These are phyloP conservation scores for Pezicula carpinea DNA, from an alignment of 2,329 filamentous ascomycete genomes.

Conservation along the genomic window DNA sequence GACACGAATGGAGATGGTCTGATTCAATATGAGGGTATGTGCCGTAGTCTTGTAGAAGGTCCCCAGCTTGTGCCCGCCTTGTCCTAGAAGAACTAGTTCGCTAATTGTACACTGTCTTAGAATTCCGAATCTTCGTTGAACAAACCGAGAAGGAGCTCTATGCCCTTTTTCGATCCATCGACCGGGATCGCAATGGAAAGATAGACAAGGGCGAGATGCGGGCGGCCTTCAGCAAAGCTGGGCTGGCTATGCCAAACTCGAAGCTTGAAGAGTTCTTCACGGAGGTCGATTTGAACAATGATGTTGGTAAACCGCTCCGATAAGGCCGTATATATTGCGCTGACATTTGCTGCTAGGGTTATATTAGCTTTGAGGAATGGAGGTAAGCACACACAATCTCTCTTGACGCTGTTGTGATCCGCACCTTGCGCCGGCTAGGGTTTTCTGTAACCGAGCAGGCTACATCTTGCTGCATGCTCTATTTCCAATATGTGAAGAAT, in stretches of 20 bases:
- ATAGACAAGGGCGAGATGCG: slow-evolving; percentile 83
- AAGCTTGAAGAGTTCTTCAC: slow-evolving; percentile 82
- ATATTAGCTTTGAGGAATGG: slow-evolving; percentile 92
- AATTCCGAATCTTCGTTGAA: slow-evolving; percentile 86
- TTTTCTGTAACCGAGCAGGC: no score
- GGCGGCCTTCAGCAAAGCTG: slow-evolving; percentile 71
- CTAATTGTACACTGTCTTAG: slow-evolving; percentile 38
- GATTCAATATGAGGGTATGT: slow-evolving; percentile 83
- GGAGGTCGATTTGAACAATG: slow-evolving; percentile 84
- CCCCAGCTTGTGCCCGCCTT: slow-evolving; percentile 2
- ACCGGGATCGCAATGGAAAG: slow-evolving; percentile 78
- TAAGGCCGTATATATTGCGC: neutral
- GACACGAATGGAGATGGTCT: slow-evolving; percentile 84
- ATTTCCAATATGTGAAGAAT: no score
- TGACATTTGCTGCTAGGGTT: slow-evolving; percentile 38
- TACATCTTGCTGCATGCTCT: no score
- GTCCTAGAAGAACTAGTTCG: slow-evolving; percentile 4
- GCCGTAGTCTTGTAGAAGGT: slow-evolving; percentile 7
- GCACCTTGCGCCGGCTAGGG: no score
- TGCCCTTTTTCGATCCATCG: slow-evolving; percentile 79
- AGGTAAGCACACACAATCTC: slow-evolving; percentile 57
- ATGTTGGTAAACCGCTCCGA: slow-evolving; percentile 34
- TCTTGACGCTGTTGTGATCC: neutral
- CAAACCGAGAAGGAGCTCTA: slow-evolving; percentile 81
- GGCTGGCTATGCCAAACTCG: slow-evolving; percentile 70